Percentiles rank a stretch among this genome's conserved stretches.
Conservation (phyloP, 2,329 filamentous ascomycete species). For the Bisporella sp. region DNA sequence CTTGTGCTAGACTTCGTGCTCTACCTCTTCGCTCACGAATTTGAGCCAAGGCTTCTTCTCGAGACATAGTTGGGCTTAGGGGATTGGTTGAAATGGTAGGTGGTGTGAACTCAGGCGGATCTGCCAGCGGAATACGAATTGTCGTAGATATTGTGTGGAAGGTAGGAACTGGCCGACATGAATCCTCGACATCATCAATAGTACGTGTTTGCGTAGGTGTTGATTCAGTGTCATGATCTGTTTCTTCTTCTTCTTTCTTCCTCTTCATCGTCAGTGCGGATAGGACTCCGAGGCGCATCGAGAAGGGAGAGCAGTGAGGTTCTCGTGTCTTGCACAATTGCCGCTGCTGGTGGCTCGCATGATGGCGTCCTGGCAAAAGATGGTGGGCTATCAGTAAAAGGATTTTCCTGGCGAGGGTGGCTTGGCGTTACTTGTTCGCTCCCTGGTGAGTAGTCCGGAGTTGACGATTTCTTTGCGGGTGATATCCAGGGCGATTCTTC, state of each 20-base stretch:
- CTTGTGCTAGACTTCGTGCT: slow-evolving; percentile 60
- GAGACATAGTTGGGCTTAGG: slow-evolving; percentile 58
- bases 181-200: slow-evolving; percentile 8
- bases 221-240: slow-evolving; percentile 5
- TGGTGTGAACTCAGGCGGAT: slow-evolving; percentile 16
- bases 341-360: slow-evolving; percentile 54
- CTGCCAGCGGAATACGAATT: slow-evolving; percentile 25
- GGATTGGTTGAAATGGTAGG: slow-evolving; percentile 40
- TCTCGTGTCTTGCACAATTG: slow-evolving; percentile 44
- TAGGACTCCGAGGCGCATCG: slow-evolving; percentile 39
- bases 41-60: slow-evolving; percentile 68
- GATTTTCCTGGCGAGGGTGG: not conserved
- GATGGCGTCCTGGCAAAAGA: slow-evolving; percentile 52
- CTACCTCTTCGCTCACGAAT: slow-evolving; percentile 67
- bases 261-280: slow-evolving; percentile 15
- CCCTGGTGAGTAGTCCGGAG: not conserved
- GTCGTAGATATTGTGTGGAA: slow-evolving; percentile 28
- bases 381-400: slow-evolving; percentile 6
- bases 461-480: slow-evolving; percentile 10
- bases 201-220: not conserved
- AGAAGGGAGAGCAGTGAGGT: slow-evolving; percentile 56
- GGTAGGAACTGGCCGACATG: slow-evolving; percentile 12
- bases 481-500: slow-evolving; percentile 22
- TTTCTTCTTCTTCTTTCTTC: slow-evolving; percentile 15
- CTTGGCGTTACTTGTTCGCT: slow-evolving; percentile 2